A percentile compares a stretch with the other conserved stretches of the same genome.
Evolutionary conservation across 1,284 basidiomycete species (phyloP).

Genomic region (Ustilago nuda): DNA sequence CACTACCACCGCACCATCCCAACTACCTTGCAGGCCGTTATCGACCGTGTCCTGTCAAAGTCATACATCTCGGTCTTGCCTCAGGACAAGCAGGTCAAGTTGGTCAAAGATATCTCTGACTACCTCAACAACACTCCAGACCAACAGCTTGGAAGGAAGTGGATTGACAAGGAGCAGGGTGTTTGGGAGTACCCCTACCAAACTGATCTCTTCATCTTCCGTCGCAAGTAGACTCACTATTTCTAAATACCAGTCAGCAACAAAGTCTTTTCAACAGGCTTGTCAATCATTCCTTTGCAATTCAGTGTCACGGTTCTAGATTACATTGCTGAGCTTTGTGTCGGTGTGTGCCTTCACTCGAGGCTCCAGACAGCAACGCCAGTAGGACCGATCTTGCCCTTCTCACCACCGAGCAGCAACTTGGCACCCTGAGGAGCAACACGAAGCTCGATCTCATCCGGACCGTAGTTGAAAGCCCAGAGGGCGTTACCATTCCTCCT

Average conservation of each 20-base stretch:
- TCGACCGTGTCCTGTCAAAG: conserved; percentile 55
- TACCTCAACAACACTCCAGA: conserved; percentile 47
- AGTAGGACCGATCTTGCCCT: conserved; percentile 32
- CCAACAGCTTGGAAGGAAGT: conserved; percentile 44
- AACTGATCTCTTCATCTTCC: conserved; percentile 54
- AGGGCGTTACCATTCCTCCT: conserved; percentile 44
- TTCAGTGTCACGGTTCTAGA: not conserved
- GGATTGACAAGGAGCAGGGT: conserved; percentile 62
- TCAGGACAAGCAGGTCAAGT: conserved; percentile 39
- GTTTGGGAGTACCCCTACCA: conserved; percentile 60
- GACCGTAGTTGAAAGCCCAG: conserved; percentile 56
- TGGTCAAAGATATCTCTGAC: conserved; percentile 26
- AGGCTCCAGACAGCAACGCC: conserved; percentile 43
- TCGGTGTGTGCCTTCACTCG: conserved; percentile 3
- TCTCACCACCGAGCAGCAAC: conserved; percentile 31
- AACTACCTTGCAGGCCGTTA: conserved; percentile 53
- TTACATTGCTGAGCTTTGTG: not conserved
- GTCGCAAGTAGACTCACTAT: conserved; percentile 20
- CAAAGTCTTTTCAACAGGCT: not conserved
- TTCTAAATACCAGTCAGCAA: not conserved
- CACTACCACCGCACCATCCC: conserved; percentile 55
- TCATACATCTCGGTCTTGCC: conserved; percentile 61
- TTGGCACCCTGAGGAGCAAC: conserved; percentile 31
- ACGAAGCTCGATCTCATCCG: conserved; percentile 34
- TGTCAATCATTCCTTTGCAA: not conserved